Percentiles rank a stretch among this genome's conserved stretches.
Evolutionary conservation across 331 rosid genomes (phyloP).

Genomic region (Malus hybrid): DNA sequence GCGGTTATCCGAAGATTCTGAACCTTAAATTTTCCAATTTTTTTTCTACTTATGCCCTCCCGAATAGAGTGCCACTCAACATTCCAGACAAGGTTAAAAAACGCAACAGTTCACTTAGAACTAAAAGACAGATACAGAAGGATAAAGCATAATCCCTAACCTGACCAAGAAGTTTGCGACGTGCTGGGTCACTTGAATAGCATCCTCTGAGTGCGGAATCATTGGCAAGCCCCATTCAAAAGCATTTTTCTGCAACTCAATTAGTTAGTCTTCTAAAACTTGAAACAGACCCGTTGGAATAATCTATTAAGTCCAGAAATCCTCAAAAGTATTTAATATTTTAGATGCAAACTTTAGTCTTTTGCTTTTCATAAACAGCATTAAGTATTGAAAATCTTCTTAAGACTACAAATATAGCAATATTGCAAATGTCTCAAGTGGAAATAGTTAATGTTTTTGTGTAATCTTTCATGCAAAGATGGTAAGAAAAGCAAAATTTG

Average conservation of each 20-base stretch:
- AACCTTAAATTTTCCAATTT: not conserved
- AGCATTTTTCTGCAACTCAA: constrained; percentile 63
- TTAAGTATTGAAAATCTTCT: not conserved
- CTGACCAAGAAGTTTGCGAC: constrained; percentile 76
- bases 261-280: not conserved
- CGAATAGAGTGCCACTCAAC: not conserved
- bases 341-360: not conserved
- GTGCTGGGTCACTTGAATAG: constrained; percentile 67
- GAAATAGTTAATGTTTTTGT: not conserved
- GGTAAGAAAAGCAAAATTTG: not conserved
- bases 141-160: constrained; percentile 33
- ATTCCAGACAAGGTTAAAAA: not conserved
- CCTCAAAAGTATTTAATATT: not conserved
- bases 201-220: constrained; percentile 88
- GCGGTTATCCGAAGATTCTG: not conserved
- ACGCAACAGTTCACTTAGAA: not conserved
- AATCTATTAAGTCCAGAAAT: too few species aligned
- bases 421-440: not conserved
- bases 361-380: not conserved
- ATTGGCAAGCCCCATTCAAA: constrained; percentile 65
- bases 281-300: not conserved
- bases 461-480: not conserved
- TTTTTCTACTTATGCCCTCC: not conserved
- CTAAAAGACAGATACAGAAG: not conserved
- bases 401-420: not conserved